Base-by-base conservation (phyloP, 768 basidiomycete genomes). In the Lactarius vividus region DNA sequence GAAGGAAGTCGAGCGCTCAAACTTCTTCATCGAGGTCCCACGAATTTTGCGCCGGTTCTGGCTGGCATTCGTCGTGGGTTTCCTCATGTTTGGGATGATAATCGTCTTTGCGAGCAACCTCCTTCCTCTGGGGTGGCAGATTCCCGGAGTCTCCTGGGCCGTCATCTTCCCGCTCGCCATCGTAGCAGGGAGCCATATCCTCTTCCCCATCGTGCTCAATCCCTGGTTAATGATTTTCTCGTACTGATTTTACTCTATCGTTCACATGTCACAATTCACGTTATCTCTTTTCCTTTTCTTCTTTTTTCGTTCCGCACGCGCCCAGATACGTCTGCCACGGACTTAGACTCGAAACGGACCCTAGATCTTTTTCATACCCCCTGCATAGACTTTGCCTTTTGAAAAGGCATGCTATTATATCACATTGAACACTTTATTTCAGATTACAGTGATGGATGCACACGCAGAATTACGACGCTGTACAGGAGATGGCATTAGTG, bases 1-100 rank as follows among this genome's bases (percentile, higher is more conserved):
- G 71, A 94, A 94, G 83, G 90, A 92, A 75, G 91, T 95, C 46
- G 88, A 94, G 75, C 82, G 85, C 57, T 91, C 89, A 6, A 95
- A 94, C 74, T 94, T 96, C 80, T 94, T 91, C 84, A 84, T 89
- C 62, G 94, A 96, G 75, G 86, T 94, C 15, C 94, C 94, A 1
- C 84, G 85, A 63, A 94, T 96, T 73, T 78, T 88, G 72, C 85
- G 86, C 69, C 88, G 92, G 4, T 96, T 92, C 79, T 87, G 89
- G 81, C 71, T 85, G 56, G 83, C 84, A 52, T 80, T 92, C 67
- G 64, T 83, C 23, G 62, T 91, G 26, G 86, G 84, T 55, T 78
- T 85, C 69, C 62, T 80, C 20, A 67, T 79, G 13, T 79, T 88
- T 66, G 80, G 76, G 10, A 79, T 74, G 53, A 87, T 93, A 73